Conservation (phyloP, 1,284 basidiomycete species). For the Sporisorium iseilematis-ciliati region DNA sequence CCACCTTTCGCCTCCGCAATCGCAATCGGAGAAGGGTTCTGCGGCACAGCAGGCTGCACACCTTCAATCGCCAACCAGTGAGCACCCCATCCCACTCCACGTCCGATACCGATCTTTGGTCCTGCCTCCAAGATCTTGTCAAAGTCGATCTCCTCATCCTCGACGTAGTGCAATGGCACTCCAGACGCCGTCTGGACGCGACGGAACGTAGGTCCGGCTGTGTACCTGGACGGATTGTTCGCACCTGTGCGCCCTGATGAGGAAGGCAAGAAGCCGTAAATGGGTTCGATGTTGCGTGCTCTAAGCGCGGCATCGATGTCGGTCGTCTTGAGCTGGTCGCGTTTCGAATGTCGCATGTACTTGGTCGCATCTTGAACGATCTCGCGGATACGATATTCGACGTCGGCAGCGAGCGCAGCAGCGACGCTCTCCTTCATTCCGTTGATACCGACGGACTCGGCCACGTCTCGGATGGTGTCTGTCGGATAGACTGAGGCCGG, state of each 20-base stretch:
- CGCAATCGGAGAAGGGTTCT: conserved; percentile 81
- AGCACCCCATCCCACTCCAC: conserved; percentile 68
- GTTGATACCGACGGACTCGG: conserved; percentile 87
- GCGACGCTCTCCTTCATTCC: conserved; percentile 84
- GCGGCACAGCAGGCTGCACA: conserved; percentile 93
- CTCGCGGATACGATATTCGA: conserved; percentile 95
- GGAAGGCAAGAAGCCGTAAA: conserved; percentile 59
- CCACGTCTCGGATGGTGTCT: conserved; percentile 76
- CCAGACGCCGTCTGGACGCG: conserved; percentile 70
- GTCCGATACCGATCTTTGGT: conserved; percentile 60
- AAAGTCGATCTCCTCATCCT: conserved; percentile 98
- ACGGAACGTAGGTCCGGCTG: conserved; percentile 66
- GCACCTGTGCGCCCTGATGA: conserved; percentile 46
- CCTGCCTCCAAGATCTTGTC: conserved; percentile 72
- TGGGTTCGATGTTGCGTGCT: conserved; percentile 87
- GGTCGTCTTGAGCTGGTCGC: conserved; percentile 85
- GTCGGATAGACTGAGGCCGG: conserved; percentile 64
- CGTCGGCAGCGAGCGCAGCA: conserved; percentile 89
- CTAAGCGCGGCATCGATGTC: conserved; percentile 95
- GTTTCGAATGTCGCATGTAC: conserved; percentile 93
- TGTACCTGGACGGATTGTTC: conserved; percentile 28
- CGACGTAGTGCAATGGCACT: conserved; percentile 81
- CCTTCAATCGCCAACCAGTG: conserved; percentile 99
- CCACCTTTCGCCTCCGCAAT: conserved; percentile 37
- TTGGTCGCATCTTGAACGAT: conserved; percentile 94